Evolutionary conservation across 148 eudicot species (phyloP), one percentile per base, ranked within the genome.

Genomic region (Tetragonia tetragonoides): DNA sequence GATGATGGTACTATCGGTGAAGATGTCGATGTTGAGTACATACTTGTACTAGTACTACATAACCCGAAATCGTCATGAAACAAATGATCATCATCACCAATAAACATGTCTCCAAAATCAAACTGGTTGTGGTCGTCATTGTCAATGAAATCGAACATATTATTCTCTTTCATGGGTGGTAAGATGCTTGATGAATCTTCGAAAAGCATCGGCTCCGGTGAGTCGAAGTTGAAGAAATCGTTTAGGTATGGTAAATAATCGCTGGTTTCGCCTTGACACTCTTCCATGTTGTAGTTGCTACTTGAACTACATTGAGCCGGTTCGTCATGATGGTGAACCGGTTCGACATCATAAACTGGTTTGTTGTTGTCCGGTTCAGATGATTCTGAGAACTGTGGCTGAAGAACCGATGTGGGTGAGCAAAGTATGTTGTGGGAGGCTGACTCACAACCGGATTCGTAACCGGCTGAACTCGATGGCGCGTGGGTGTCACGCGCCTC

Each of bases 331-430:
- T 70, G 68, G 3, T 62, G 82, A 4, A 79, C 85, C 70, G 75
- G 85, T 68, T 81, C 46, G 4, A 54, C 85, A 9, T 61, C 24
- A 5, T 63, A 81, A 8, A 77, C 85, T 66, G 75, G 85, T 68
- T 81, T 79, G 84, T 21, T 34, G 4, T 4, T 4, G 7, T 62
- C 83, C 67, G 76, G 74, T 46, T 73, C 84, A 20, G 72, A 54
- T 0, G 79, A 63, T 7, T 70, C 82, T 20, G 60, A 76, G 60
- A 44, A 75, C 21, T 44, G 77, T 24, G 77, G 38, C 20, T 66
- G 68, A 21, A 91, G 78, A 16, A 93, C 95, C 2, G 95, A 91
- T 6, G 88, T 88, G 0, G 97, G 97, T 0, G 97, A 90, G 10
- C 82, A 85, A 11, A 89, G 84, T 41, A 72, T 76, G 74, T 70